phyloP scores from a whole-genome alignment of 768 basidiomycete genomes.

The Tulasnella sp. region DNA sequence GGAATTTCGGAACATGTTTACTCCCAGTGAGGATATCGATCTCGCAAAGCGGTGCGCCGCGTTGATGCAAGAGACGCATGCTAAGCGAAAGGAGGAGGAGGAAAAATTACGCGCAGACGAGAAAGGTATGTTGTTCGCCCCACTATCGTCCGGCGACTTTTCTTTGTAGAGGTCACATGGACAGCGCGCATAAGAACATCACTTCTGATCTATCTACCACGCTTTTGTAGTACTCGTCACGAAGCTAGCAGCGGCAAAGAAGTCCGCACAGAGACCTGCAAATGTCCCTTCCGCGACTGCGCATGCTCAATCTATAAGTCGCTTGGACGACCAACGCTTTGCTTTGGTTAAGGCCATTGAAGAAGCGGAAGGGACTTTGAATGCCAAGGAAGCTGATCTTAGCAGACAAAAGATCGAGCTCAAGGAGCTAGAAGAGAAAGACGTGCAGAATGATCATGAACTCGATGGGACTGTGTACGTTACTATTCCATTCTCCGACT shows the following conservation, averaged over 20 bases:
- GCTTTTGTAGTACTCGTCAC: neutral
- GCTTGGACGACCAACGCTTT: slow-evolving; percentile 17
- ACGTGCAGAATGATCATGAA: slow-evolving; percentile 14
- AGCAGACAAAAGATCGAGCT: slow-evolving; percentile 17
- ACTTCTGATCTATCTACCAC: neutral
- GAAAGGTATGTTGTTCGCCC: neutral
- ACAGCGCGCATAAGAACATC: too few species aligned
- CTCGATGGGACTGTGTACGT: slow-evolving; percentile 19
- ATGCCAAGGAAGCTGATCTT: slow-evolving; percentile 14
- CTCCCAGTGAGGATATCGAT: slow-evolving; percentile 12
- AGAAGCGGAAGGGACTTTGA: slow-evolving; percentile 14
- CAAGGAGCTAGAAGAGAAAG: slow-evolving; percentile 16
- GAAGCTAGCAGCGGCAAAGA: slow-evolving; percentile 13
- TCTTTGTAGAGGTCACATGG: neutral
- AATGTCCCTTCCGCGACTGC: slow-evolving; percentile 9
- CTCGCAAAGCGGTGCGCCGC: slow-evolving; percentile 2
- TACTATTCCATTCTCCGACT: too few species aligned
- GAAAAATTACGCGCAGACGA: slow-evolving; percentile 11
- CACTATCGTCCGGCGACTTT: neutral
- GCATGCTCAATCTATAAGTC: slow-evolving; percentile 18
- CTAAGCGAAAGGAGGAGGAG: neutral
- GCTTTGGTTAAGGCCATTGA: slow-evolving; percentile 18
- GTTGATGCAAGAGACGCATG: neutral
- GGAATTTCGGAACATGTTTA: slow-evolving; percentile 2
- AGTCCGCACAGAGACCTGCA: slow-evolving; percentile 15